Percentiles rank a stretch among this genome's conserved stretches.
Conservation (phyloP, 1,284 basidiomycete genomes). For the Psilocybe mexicana region DNA sequence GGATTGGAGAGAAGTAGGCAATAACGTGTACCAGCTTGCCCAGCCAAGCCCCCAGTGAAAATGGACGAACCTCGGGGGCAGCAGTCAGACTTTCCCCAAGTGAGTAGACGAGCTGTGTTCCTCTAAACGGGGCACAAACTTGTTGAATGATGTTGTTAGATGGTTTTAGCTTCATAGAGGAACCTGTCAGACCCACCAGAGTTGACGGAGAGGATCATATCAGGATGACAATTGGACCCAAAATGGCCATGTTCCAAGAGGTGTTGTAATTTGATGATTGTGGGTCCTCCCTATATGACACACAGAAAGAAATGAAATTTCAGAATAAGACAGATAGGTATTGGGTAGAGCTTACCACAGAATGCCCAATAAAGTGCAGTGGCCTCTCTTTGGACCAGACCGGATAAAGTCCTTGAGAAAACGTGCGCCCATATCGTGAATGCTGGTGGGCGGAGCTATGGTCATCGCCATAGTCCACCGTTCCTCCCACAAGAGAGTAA, state of each 20-base stretch:
- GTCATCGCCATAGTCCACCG: slow-evolving; percentile 32
- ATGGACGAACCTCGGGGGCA: slow-evolving; percentile 41
- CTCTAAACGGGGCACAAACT: slow-evolving; percentile 52
- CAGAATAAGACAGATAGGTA: not conserved
- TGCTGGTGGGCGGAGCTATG: slow-evolving; percentile 32
- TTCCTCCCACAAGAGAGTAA: slow-evolving; percentile 51
- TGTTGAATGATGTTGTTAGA: slow-evolving; percentile 9
- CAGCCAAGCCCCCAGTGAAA: slow-evolving; percentile 43
- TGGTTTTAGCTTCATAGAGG: not conserved
- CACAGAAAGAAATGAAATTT: not conserved
- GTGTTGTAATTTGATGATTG: slow-evolving; percentile 48
- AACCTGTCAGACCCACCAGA: slow-evolving; percentile 30
- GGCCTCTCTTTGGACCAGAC: slow-evolving; percentile 45
- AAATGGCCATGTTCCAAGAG: slow-evolving; percentile 45
- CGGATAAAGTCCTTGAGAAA: slow-evolving; percentile 45
- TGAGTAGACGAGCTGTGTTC: slow-evolving; percentile 48
- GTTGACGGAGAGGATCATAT: slow-evolving; percentile 50
- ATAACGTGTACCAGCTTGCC: slow-evolving; percentile 42
- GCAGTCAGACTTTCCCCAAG: slow-evolving; percentile 44
- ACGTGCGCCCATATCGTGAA: slow-evolving; percentile 44
- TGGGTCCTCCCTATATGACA: slow-evolving; percentile 45
- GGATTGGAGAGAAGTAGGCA: slow-evolving; percentile 44
- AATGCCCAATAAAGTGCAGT: slow-evolving; percentile 57
- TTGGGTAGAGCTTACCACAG: slow-evolving; percentile 37
- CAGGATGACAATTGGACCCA: slow-evolving; percentile 36